These are phyloP conservation scores for Thermoascus crustaceus DNA, from an alignment of 2,329 filamentous ascomycete genomes.

Conservation along the genomic window DNA sequence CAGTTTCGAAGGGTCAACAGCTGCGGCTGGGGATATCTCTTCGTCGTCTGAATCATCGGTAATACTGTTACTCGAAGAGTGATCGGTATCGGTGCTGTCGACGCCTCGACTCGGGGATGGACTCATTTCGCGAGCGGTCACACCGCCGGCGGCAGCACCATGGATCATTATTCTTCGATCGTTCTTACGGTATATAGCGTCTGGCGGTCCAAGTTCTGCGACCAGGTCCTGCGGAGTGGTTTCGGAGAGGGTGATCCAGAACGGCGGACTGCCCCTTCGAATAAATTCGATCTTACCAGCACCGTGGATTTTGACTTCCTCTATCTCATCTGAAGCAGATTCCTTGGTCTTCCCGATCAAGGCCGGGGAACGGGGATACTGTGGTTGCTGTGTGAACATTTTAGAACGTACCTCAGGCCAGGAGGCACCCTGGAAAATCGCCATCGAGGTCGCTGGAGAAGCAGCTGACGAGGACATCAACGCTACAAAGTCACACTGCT, in stretches of 20 bases:
- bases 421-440: constrained; percentile 80
- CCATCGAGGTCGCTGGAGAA: constrained; percentile 74
- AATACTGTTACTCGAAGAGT: constrained; percentile 62
- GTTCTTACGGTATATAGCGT: constrained; percentile 87
- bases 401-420: constrained; percentile 75
- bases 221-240: constrained; percentile 89
- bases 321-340: constrained; percentile 78
- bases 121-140: constrained; percentile 26
- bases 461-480: constrained; percentile 72
- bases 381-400: constrained; percentile 67
- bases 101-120: constrained; percentile 28
- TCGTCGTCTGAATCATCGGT: constrained; percentile 60
- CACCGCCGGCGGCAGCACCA: constrained; percentile 25
- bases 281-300: constrained; percentile 71
- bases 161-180: constrained; percentile 86
- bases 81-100: constrained; percentile 58
- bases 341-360: constrained; percentile 66
- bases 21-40: constrained; percentile 48
- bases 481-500: constrained; percentile 70
- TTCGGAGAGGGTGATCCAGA: constrained; percentile 69
- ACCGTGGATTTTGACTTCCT: constrained; percentile 68
- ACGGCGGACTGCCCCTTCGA: constrained; percentile 58
- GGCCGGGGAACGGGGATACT: constrained; percentile 64
- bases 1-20: constrained; percentile 50
- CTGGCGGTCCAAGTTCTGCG: constrained; percentile 82